Evolutionary conservation across 352 stramenopile genomes (phyloP), one percentile per base, ranked within the genome.

Genomic region (Phytophthora fragariaefolia): DNA sequence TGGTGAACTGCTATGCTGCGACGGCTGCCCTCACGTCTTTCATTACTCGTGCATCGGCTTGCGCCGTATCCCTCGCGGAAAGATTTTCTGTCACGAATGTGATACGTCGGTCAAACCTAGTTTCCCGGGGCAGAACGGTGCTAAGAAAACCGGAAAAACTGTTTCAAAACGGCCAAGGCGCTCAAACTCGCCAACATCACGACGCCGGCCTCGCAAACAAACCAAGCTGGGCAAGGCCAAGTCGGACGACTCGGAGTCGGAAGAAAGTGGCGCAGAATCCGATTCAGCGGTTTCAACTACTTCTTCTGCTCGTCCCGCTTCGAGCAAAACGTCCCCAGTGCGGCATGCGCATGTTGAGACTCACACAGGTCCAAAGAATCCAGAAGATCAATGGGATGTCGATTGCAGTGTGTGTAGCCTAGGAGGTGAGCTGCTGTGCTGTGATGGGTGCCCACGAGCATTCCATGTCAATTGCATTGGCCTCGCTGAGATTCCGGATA

Each of bases 381-480:
- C 75, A 2, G 82, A 89, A 32, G 88, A 96, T 40, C 81, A 93
- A 56, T 97, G 90, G 90, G 86, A 96, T 63, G 79, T 92, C 34
- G 86, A 96, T 61, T 99, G 96, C 68, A 85, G 82, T 50, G 80
- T 96, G 0, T 99, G 96, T 59, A 60, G 67, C 4, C 79, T 90
- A 15, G 83, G 82, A n/a, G 93, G 92, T 3, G 85, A 96, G 55
- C 40, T 98, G 17, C 73, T 98, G 1, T 96, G 87, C 68, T 99
- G 96, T 62, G 91, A 96, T 60, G 90, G 87, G 13, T 99, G 96
- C 59, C 95, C 95, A 3, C 78, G 92, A 42, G 86, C 92, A 6
- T 99, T 97, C 74, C 96, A 99, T 76, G 61, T 85, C 6, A 81
- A 85, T 28, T 99, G 96, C 52, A 85, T 95, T 43, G 73, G 77